These are phyloP conservation scores for Haplosporangium gracile DNA, from an alignment of 192 early-diverging fungal species.

Conservation along the genomic window DNA sequence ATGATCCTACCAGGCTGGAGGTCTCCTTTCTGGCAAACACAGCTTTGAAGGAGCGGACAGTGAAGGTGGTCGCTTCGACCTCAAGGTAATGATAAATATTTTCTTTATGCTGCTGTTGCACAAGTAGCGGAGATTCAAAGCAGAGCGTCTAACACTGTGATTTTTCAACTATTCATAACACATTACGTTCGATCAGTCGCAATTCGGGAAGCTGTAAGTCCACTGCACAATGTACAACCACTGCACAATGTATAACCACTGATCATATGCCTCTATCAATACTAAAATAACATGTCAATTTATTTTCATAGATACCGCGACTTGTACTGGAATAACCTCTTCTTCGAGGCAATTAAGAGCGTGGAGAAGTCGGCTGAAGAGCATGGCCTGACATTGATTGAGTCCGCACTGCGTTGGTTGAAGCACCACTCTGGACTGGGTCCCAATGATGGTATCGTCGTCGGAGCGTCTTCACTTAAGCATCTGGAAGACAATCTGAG, in stretches of 20 bases:
- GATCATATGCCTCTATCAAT: background rate
- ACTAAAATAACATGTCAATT: background rate
- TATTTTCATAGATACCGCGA: slow-evolving; percentile 43
- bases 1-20: slow-evolving; percentile 7
- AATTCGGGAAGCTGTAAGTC: slow-evolving; percentile 21
- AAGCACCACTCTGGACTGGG: slow-evolving; percentile 54
- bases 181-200: slow-evolving; percentile 3
- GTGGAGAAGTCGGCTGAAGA: slow-evolving; percentile 38
- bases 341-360: slow-evolving; percentile 65
- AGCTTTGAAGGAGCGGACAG: slow-evolving; percentile 21
- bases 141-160: background rate
- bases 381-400: slow-evolving; percentile 46
- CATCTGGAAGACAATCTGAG: slow-evolving; percentile 61
- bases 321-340: slow-evolving; percentile 61
- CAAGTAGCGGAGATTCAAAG: background rate
- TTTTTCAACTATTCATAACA: slow-evolving; percentile 4
- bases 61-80: slow-evolving; percentile 30
- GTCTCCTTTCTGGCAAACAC: slow-evolving; percentile 31
- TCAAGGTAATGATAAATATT: background rate
- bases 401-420: slow-evolving; percentile 58
- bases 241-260: background rate
- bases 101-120: background rate
- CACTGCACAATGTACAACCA: slow-evolving; percentile 3
- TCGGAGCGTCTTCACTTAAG: slow-evolving; percentile 56
- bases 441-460: slow-evolving; percentile 45